phyloP scores from a whole-genome alignment of 305 asterid genomes.

The Fraxinus albicans region DNA sequence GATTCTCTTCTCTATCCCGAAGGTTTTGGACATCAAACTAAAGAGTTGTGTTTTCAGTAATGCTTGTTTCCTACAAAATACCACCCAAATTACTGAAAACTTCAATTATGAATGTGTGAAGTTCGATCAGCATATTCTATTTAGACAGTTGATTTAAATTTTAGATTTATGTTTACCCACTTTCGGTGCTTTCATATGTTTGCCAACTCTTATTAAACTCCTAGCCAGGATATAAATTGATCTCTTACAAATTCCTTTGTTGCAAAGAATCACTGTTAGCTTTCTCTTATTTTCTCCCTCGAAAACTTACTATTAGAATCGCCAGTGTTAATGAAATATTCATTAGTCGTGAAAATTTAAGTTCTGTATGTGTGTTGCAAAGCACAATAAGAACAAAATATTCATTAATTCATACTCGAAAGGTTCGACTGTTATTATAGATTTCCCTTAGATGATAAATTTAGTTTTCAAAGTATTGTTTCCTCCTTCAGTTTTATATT shows the following conservation, averaged over 20 bases:
- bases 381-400: neutral
- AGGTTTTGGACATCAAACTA: neutral
- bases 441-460: neutral
- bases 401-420: neutral
- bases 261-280: neutral
- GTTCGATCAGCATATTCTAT: neutral
- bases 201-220: constrained; percentile 6
- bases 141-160: constrained; percentile 10
- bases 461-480: neutral
- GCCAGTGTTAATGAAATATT: neutral
- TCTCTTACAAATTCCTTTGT: neutral
- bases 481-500: neutral
- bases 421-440: neutral
- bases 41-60: neutral
- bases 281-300: neutral
- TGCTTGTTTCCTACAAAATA: neutral
- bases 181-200: constrained; percentile 12
- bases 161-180: neutral
- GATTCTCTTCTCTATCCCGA: neutral
- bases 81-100: neutral
- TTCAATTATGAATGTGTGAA: neutral
- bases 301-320: neutral
- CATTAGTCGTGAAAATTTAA: neutral
- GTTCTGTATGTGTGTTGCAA: neutral
- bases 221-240: neutral